Evolutionary conservation across 2,329 filamentous ascomycete genomes (phyloP).

Genomic region (Fusarium sp.): DNA sequence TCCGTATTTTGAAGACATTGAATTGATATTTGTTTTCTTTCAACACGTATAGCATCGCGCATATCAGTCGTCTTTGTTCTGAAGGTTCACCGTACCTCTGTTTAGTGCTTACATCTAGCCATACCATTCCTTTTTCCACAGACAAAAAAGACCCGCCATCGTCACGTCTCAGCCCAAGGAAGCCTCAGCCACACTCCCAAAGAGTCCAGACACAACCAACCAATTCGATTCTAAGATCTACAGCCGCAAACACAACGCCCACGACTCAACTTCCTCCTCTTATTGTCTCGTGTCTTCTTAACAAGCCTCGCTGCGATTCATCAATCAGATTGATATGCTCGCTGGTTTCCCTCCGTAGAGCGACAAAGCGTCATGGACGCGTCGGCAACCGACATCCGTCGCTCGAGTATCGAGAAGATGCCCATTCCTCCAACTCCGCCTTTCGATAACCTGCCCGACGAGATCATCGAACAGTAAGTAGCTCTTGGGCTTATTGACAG

Average conservation of each 20-base stretch:
- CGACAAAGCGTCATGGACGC: conserved; percentile 50
- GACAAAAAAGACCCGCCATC: conserved; percentile 25
- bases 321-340: conserved; percentile 41
- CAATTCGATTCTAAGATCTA: conserved; percentile 11
- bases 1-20: neutral
- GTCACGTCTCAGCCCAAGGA: conserved; percentile 25
- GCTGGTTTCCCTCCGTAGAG: conserved; percentile 36
- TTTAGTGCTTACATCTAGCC: conserved; percentile 30
- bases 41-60: neutral
- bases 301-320: conserved; percentile 6
- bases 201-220: conserved; percentile 22
- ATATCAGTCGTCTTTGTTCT: conserved; percentile 9
- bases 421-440: conserved; percentile 50
- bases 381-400: conserved; percentile 46
- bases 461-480: conserved; percentile 76
- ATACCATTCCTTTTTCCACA: conserved; percentile 14
- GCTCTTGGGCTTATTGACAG: neutral
- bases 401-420: conserved; percentile 52
- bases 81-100: conserved; percentile 1
- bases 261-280: neutral
- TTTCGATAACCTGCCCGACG: conserved; percentile 71
- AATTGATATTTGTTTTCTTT: neutral
- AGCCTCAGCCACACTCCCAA: conserved; percentile 37
- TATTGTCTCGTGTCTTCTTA: neutral
- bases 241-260: conserved; percentile 9